Base-by-base conservation (phyloP, 345 rosid species). In the Carallia pectinifolia region DNA sequence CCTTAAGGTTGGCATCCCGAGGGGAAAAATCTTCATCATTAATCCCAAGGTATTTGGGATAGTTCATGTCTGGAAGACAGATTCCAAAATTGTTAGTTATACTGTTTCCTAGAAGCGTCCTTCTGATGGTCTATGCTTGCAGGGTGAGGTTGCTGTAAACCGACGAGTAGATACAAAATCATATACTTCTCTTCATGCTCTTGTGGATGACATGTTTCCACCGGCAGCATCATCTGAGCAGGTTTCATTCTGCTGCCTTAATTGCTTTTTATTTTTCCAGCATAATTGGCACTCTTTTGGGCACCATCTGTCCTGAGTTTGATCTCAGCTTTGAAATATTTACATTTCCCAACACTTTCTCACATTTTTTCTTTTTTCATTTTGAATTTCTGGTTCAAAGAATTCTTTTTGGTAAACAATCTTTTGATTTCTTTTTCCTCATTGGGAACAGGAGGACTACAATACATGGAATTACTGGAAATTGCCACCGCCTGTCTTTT, bases 401-500 rank as follows among this genome's bases (percentile, higher is more conserved):
- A 23, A 56, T 39, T 40, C 13, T 47, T 65, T 12, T 7, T 59
- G 23, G 33, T 66, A 29, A 48, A 69, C 74, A 48, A 52, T 40
- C 16, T 39, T 76, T 27, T 47, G 71, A 6, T 53, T 38, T 61
- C 37, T 62, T 61, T 64, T 66, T 39, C 19, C 63, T 36, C 17
- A 12, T 53, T 40, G 37, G 48, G 69, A 66, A 55, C 88, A 94
- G 98, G 98, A 94, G 85, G 97, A 85, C 72, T 94, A 65, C 67
- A 94, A 94, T 82, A 72, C 92, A 17, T 94, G 97, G 97, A 94
- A 94, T 81, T 94, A 44, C 81, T 94, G 98, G 98, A 94, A 74
- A 79, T 72, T 94, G 54, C 95, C 98, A 5, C 84, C 92, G 73
- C 90, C 85, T 36, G 56, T 44, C 34, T 65, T 65, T 84, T 37